Evolutionary conservation across 495 filamentous ascomycete genomes (phyloP), one percentile per base, ranked within the genome.

Genomic region (Penicillium lagena): DNA sequence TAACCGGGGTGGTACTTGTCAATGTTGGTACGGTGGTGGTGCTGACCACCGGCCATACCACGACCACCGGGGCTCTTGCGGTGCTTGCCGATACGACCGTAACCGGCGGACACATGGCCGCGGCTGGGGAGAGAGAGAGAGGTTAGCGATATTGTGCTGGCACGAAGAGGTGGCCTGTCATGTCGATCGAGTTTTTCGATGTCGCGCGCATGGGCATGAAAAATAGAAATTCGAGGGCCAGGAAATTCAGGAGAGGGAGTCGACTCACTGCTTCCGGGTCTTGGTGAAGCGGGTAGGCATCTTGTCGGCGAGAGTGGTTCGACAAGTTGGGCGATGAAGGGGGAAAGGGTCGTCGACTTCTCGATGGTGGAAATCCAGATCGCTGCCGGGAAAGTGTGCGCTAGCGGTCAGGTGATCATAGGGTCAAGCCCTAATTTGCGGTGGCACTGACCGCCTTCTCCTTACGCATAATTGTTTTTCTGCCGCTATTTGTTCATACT

Each of bases 1-100:
- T 94, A 95, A 85, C 87, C 88, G 13, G 86, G 86, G 72, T 91
- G 87, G 83, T 86, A 90, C 73, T 93, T 93, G 74, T 95, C 89
- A 58, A 95, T 73, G 76, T 95, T 95, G 58, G 88, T 95, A 51
- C 86, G 75, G 80, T 93, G 88, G 77, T 96, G 90, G 76, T 96
- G 90, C 75, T 72, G 68, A 78, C 89, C 90, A 89, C 89, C 90
- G 67, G 90, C 90, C 76, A 94, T 83, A 89, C 87, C 88, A 69
- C 87, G 83, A 82, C 87, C 87, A 89, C 87, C 87, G 64, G 86
- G 86, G 64, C 87, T 85, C 83, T 93, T 95, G 59, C 88, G 79
- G 81, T 93, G 88, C 79, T 94, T 93, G 58, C 88, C 88, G 59
- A 94, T 64, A 77, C 90, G 87, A 75, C 90, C 89, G 68, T 94